Evolutionary conservation across 1,284 basidiomycete genomes (phyloP), one percentile per base, ranked within the genome.

Genomic region (Moniliophthora roreri): DNA sequence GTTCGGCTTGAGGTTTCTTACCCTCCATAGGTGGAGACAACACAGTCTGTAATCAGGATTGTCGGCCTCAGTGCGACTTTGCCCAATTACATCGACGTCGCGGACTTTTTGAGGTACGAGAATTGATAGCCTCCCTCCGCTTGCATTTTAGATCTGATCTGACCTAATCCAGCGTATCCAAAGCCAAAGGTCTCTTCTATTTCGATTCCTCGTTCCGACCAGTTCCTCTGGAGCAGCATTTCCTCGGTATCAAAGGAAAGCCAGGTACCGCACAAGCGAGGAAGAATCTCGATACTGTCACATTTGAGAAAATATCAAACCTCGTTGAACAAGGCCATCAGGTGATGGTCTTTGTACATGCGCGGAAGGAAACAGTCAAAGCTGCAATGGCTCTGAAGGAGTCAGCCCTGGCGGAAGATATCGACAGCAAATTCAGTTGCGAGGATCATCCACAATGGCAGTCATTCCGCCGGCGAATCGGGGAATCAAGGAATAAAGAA

Each of bases 301-400:
- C 93, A 2, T 99, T 91, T 64, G 83, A 97, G 63, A 98, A 98
- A 71, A 91, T 95, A 8, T 81, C 86, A 0, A 87, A 91, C 42
- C 76, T 97, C 8, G 90, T 97, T 13, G 79, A 74, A 47, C 83
- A 87, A 63, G 95, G 94, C 0, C 97, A 99, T 70, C 97, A 99
- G 70, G 95, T 98, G 54, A 99, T 99, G 96, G 94, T 99, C 0
- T 99, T 99, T 65, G 97, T 99, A 9, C 97, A 99, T 69, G 94
- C 97, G 15, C 84, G 97, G 24, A 99, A 98, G 70, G 97, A 99
- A 66, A 99, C 97, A 0, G 97, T 99, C 57, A 98, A 97, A 67
- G 86, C 93, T 0, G 95, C 95, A 0, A 75, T 87, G 63, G 83
- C 81, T n/a, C 77, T 99, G 13, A 86, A 87, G 54, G 97, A 99